Evolutionary conservation across 2,329 filamentous ascomycete species (phyloP).

Genomic region (Verticillium dahliae): DNA sequence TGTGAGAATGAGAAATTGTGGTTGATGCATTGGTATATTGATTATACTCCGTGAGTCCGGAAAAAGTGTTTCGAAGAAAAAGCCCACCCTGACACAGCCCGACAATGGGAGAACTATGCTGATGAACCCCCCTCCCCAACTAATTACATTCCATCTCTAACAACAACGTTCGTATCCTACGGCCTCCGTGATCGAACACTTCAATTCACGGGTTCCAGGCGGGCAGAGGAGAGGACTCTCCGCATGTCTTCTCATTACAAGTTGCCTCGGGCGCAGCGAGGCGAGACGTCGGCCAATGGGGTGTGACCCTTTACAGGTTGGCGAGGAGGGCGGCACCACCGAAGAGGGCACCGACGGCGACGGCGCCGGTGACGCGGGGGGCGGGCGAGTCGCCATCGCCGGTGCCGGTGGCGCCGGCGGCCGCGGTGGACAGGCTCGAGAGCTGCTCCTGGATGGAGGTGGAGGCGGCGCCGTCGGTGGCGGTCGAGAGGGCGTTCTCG

Average conservation of each 20-base stretch:
- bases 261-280: too few species aligned
- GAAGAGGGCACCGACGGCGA: slow-evolving; percentile 39
- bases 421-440: not conserved
- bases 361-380: slow-evolving; percentile 30
- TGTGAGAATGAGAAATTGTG: not conserved
- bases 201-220: not conserved
- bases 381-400: slow-evolving; percentile 17
- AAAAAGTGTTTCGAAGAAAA: not conserved
- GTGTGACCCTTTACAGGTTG: slow-evolving; percentile 30
- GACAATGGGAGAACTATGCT: not conserved
- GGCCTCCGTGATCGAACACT: not conserved
- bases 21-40: not conserved
- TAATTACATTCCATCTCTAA: not conserved
- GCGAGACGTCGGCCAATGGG: too few species aligned
- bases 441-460: slow-evolving; percentile 8
- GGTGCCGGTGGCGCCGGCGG: slow-evolving; percentile 8
- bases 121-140: not conserved
- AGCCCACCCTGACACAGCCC: not conserved
- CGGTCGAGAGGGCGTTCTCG: slow-evolving; percentile 7
- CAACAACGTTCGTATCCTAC: not conserved
- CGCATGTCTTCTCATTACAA: too few species aligned
- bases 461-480: slow-evolving; percentile 16
- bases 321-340: slow-evolving; percentile 37
- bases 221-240: too few species aligned
- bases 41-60: not conserved